Percentiles rank a stretch among this genome's conserved stretches.
These are phyloP conservation scores for Fusarium abutilonis DNA, from an alignment of 2,329 filamentous ascomycete species.

Conservation along the genomic window DNA sequence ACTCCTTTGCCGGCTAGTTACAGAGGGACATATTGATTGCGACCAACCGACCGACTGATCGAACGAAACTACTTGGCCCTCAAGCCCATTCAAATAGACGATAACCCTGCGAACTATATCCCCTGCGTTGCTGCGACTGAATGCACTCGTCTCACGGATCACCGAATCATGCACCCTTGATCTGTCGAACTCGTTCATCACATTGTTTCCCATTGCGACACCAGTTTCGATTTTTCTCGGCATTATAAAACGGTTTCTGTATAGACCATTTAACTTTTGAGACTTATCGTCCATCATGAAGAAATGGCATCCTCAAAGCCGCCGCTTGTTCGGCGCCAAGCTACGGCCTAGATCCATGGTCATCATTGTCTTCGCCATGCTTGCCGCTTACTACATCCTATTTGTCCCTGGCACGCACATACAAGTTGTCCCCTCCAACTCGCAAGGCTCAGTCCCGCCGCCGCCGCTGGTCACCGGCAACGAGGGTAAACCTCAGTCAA, in stretches of 20 bases:
- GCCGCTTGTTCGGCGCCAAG: constrained; percentile 48
- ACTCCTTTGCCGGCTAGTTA: constrained; percentile 42
- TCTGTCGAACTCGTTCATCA: constrained; percentile 13
- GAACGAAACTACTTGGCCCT: constrained; percentile 10
- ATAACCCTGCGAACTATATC: constrained; percentile 23
- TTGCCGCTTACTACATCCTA: constrained; percentile 57
- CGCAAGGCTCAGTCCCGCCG: constrained; percentile 7
- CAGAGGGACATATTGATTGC: constrained; percentile 14
- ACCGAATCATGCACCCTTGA: constrained; percentile 38
- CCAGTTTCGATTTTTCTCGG: neutral
- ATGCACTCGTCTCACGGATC: constrained; percentile 6
- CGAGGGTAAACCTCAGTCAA: constrained; percentile 10
- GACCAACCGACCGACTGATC: constrained; percentile 8
- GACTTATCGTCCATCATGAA: constrained; percentile 43
- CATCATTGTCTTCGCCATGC: constrained; percentile 52
- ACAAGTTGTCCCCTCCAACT: constrained; percentile 37
- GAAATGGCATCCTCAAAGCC: constrained; percentile 47
- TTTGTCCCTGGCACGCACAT: constrained; percentile 48
- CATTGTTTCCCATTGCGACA: constrained; percentile 18
- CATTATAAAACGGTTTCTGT: constrained; percentile 15
- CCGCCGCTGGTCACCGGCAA: constrained; percentile 7
- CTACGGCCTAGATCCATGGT: constrained; percentile 56
- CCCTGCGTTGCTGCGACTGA: constrained; percentile 23
- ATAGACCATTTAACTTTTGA: constrained; percentile 1
- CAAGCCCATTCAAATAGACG: neutral